Evolutionary conservation across 305 asterid species (phyloP), one percentile per base, ranked within the genome.

Genomic region (Caryopteris hybrid): DNA sequence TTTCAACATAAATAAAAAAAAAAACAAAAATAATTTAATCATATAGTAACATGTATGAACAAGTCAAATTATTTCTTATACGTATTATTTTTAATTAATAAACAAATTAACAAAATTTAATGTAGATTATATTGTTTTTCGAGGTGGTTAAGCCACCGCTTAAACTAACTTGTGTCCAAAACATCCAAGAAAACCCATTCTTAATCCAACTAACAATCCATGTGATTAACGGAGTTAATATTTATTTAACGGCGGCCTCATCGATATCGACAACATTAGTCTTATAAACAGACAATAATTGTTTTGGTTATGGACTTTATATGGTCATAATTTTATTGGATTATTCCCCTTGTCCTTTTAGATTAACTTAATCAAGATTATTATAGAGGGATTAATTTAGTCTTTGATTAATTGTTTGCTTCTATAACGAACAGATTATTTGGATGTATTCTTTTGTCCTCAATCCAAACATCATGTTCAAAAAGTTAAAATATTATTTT

Each of bases 221-320:
- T 72, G 71, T 66, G 61, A 74, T 70, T 71, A 70, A 57, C 51
- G 63, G 61, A 50, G 16, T 31, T 64, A 9, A 18, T 12, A 36
- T 50, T 11, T 62, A 12, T 50, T 60, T 61, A 21, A 61, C 62
- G 80, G 69, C 47, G 66, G 64, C 55, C 55, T 55, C 8, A 68
- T 75, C 70, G 78, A 77, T 66, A 76, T 63, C 16, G 82, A 76
- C 84, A 80, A 64, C 57, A 61, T 66, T 73, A 61, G 73, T 63
- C 80, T 66, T 42, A 36, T 75, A 77, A 78, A 46, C 57, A 66
- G 33, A 65, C 57, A 68, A 73, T 78, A 51, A 78, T 78, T 69
- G 33, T 27, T 33, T 65, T 20, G 38, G 31, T 74, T 56, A 60
- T 68, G 34, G 8, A 48, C 1, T 22, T 7, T 46, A 12, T 4